Evolutionary conservation across 768 basidiomycete species (phyloP), one percentile per base, ranked within the genome.

Genomic region (Cystobasidium tubakii): DNA sequence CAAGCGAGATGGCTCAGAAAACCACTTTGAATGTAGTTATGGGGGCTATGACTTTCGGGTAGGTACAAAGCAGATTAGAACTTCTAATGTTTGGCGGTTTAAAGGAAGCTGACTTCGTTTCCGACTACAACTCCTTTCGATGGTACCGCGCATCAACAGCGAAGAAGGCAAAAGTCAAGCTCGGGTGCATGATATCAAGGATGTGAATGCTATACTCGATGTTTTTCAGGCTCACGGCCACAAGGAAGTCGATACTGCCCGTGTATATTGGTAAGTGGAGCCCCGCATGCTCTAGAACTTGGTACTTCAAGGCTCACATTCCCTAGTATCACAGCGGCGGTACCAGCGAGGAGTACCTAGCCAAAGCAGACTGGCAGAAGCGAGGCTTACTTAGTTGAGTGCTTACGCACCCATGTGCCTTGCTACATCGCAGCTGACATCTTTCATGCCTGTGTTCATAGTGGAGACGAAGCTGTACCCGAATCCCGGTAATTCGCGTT

Each of bases 391-490:
- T 19, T 67, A 79, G 15, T 77, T 78, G 63, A 36, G 46, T 21
- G 7, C 33, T 31, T 60, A 4, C 27, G 25, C 12, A 27, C 12
- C 9, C 57, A 21, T 15, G 36, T 55, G 25, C 2, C 39, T 19
- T 0, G 19, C 17, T 25, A 17, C 1, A 29, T 19, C 33, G 76
- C 73, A 63, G 74, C n/a, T 80, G 80, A 73, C 85, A 85, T 82
- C 81, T 85, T 73, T 80, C 81, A 54, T 83, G 85, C 42, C 57
- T 60, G 21, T 4, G n/a, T n/a, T n/a, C 17, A 60, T 60, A 60
- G 57, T 88, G 53, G 86, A 87, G 53, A 88, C 87, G 0, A 89
- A 89, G 78, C 83, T 86, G 21, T 84, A 84, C 74, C 86, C 87
- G 0, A 78, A 74, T 54, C 66, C 74, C 12, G 82, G 82, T 43